Evolutionary conservation across 805 yeast species (phyloP).

Genomic region (Naumovozyma castellii): DNA sequence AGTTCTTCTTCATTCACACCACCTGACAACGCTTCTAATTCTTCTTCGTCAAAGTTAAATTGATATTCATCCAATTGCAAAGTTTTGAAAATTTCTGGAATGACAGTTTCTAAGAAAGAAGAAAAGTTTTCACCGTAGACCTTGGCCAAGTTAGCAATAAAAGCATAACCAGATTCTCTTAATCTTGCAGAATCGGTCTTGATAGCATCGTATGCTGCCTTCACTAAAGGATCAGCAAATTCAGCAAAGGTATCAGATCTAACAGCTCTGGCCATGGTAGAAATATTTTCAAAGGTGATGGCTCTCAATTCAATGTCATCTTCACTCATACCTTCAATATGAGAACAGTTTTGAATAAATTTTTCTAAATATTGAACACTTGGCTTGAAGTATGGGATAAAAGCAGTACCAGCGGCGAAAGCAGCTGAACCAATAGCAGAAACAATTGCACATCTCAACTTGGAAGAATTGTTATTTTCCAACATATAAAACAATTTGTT

Average conservation of each 20-base stretch:
- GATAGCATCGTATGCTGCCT: constrained; percentile 75
- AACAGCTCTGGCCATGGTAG: constrained; percentile 94
- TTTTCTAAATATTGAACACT: constrained; percentile 77
- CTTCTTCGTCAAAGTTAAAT: constrained; percentile 49
- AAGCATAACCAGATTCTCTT: constrained; percentile 90
- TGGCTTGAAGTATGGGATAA: constrained; percentile 74
- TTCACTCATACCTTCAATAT: constrained; percentile 69
- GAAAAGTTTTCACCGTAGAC: constrained; percentile 88
- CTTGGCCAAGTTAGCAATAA: constrained; percentile 87
- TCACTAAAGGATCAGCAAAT: constrained; percentile 79
- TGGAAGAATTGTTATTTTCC: constrained; percentile 62
- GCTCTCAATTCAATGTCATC: constrained; percentile 89
- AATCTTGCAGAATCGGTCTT: constrained; percentile 72
- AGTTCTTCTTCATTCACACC: constrained; percentile 52
- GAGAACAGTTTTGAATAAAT: constrained; percentile 59
- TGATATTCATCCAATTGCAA: constrained; percentile 81
- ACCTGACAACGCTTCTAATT: constrained; percentile 35
- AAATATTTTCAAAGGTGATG: constrained; percentile 82
- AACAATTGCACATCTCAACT: constrained; percentile 67
- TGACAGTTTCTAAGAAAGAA: constrained; percentile 69
- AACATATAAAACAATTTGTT: constrained; percentile 80
- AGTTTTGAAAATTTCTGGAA: constrained; percentile 78
- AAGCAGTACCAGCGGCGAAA: constrained; percentile 83
- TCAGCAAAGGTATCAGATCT: constrained; percentile 82
- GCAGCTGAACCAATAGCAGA: constrained; percentile 97